phyloP scores from a whole-genome alignment of 2,329 filamentous ascomycete species.

The Truncatella angustata region DNA sequence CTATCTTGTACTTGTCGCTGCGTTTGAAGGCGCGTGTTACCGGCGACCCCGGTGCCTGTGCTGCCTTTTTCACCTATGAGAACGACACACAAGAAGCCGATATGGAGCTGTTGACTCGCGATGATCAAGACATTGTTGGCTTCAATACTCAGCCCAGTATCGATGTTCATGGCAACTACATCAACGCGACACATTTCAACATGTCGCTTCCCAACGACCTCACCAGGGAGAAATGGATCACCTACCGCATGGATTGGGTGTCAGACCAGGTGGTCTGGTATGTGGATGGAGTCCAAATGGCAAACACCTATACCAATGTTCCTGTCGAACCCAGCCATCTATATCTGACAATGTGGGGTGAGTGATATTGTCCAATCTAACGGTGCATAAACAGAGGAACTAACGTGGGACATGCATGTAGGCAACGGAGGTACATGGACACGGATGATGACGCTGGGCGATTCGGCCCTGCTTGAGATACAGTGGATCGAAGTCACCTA shows the following conservation, averaged over 20 bases:
- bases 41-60: background rate
- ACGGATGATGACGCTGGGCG: background rate
- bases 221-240: background rate
- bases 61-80: constrained; percentile 3
- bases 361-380: background rate
- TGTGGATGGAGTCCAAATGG: background rate
- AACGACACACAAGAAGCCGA: constrained; percentile 4
- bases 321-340: background rate
- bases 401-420: background rate
- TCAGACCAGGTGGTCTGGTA: background rate
- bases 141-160: background rate
- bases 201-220: background rate
- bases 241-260: background rate
- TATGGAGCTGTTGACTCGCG: constrained; percentile 3
- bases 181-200: background rate
- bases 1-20: constrained; percentile 1
- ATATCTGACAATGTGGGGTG: background rate
- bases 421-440: background rate
- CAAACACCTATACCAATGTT: background rate
- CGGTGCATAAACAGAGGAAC: background rate
- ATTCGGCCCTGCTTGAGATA: background rate
- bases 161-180: background rate
- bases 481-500: background rate
- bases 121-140: background rate
- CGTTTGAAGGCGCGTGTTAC: constrained; percentile 1